Evolutionary conservation across 176 grass and related monocot species (phyloP).

Genomic region (Rhynchospora breviuscula): DNA sequence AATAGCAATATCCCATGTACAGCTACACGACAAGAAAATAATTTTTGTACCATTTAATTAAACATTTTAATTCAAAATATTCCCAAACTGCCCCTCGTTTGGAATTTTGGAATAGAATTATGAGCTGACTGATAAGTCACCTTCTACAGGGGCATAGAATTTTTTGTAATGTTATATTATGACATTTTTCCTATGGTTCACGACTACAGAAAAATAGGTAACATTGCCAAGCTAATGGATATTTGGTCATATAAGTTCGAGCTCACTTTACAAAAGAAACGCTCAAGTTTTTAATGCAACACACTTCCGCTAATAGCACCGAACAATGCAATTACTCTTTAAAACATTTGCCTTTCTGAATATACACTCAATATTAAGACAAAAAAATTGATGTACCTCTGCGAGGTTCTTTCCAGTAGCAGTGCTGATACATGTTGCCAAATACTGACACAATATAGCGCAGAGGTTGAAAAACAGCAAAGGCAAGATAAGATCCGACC

Average conservation of each 20-base stretch:
- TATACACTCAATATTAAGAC: background rate
- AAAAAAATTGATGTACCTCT: constrained; percentile 33
- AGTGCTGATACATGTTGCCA: constrained; percentile 70
- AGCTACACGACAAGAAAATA: constrained; percentile 9
- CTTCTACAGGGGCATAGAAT: background rate
- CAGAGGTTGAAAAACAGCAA: constrained; percentile 76
- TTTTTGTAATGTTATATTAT: constrained; percentile 6
- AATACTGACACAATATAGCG: constrained; percentile 83
- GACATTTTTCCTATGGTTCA: background rate
- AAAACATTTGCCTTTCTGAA: background rate
- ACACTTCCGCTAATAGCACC: background rate
- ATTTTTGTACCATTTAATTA: background rate
- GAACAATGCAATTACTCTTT: background rate
- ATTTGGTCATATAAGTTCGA: background rate
- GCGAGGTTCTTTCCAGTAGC: constrained; percentile 76
- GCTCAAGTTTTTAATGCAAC: background rate
- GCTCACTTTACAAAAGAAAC: background rate
- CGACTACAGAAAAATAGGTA: background rate
- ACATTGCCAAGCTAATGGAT: background rate
- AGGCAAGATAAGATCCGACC: constrained; percentile 62
- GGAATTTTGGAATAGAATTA: constrained; percentile 1
- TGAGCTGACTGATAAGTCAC: background rate
- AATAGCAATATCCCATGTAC: constrained; percentile 7
- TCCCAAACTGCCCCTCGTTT: background rate
- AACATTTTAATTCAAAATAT: background rate